phyloP scores from a whole-genome alignment of 1,284 basidiomycete species.

The Ceratobasidium sp. region DNA sequence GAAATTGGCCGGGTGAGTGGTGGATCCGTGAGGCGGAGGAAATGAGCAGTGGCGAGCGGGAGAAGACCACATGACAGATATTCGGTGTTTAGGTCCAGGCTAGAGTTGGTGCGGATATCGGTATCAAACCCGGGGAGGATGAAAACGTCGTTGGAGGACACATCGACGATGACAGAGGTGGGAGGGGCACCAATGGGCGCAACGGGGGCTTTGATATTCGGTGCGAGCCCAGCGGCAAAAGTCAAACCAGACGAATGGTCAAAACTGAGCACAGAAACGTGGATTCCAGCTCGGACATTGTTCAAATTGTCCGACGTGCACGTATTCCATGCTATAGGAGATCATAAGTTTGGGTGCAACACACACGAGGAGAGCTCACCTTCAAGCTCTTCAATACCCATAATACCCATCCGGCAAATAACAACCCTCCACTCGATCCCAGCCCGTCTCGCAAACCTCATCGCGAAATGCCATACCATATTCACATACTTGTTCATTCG shows the following conservation, averaged over 20 bases:
- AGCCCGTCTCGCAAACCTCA: conserved; percentile 70
- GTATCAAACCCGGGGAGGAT: conserved; percentile 40
- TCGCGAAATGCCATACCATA: conserved; percentile 73
- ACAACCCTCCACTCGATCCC: conserved; percentile 84
- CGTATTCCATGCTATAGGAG: conserved; percentile 72
- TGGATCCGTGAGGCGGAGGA: conserved; percentile 63
- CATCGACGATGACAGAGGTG: conserved; percentile 34
- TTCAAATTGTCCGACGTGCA: conserved; percentile 62
- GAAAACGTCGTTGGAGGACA: conserved; percentile 38
- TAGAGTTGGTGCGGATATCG: conserved; percentile 41
- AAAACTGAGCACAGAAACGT: conserved; percentile 69
- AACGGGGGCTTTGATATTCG: conserved; percentile 51
- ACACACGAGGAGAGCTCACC: conserved; percentile 62
- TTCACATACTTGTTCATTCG: conserved; percentile 61
- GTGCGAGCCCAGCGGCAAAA: conserved; percentile 24
- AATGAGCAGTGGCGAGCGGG: conserved; percentile 68
- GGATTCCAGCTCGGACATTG: conserved; percentile 60
- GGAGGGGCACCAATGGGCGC: conserved; percentile 1
- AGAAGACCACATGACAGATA: conserved; percentile 60
- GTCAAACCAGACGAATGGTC: conserved; percentile 55
- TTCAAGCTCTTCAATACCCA: conserved; percentile 71
- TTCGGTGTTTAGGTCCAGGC: conserved; percentile 52
- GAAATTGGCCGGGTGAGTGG: conserved; percentile 54
- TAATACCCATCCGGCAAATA: conserved; percentile 73
- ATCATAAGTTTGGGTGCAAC: conserved; percentile 44